Base-by-base conservation (phyloP, 169 alveolate species). In the Plasmodium adleri region DNA sequence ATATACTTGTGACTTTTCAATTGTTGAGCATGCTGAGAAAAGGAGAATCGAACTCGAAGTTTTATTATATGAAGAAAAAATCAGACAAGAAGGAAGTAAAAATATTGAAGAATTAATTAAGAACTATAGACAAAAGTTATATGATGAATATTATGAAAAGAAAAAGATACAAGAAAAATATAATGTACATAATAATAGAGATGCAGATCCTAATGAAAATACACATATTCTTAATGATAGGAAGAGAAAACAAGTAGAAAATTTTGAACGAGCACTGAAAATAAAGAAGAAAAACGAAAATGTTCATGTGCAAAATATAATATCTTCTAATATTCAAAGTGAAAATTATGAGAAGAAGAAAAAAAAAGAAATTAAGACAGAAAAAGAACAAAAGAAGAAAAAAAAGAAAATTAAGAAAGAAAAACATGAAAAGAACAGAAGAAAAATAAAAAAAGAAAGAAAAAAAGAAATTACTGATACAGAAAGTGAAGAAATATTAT, bases 1-100 rank as follows among this genome's bases (percentile, higher is more conserved):
- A 32, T 74, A 86, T 56, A 86, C 92, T 0, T 86, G 92, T 62
- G 92, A 86, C 72, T 86, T 58, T 72, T 86, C 92, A 13, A 86
- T 86, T 60, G 71, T 86, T 60, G 92, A 86, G 49, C 92, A 86
- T 45, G 22, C 87, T 47, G 92, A 86, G 62, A 86, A 86, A 72
- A 86, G 92, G 62, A 70, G 72, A 72, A 86, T 86, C n/a, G 92
- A 86, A 24, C 43, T 72, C 47, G 67, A 72, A n/a, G 92, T 86
- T 70, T 17, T 72, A 15, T 22, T 86, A 50, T 86, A 71, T 72
- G 92, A 86, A 86, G 92, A 86, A 72, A 59, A 60, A 32, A 32
- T 86, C 15, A 50, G 58, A 71, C 54, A 70, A 52, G 76, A 71
- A 74, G 80, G 88, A 12, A 86, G 50, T 49, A 60, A 86, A 71